Evolutionary conservation across 169 alveolate genomes (phyloP).

Genomic region (Plasmodium knowlesi): DNA sequence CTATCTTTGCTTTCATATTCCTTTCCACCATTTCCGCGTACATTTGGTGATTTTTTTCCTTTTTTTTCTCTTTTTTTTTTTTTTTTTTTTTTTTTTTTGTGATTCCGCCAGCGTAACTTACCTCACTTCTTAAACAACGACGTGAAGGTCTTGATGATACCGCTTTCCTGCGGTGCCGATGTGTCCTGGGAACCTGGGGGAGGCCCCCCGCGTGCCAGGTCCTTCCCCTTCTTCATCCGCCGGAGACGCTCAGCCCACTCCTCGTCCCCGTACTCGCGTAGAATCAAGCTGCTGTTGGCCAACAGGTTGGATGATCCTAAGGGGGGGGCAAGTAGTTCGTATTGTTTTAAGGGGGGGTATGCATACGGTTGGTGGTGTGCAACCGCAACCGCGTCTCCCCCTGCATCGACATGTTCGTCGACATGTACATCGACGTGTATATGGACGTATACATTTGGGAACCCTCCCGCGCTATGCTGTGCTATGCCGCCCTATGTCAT

Average conservation of each 20-base stretch:
- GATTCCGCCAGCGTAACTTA: background rate
- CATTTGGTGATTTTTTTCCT: background rate
- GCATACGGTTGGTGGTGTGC: background rate
- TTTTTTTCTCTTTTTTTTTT: background rate
- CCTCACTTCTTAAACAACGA: slow-evolving; percentile 40
- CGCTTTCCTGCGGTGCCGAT: background rate
- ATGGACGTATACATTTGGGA: background rate
- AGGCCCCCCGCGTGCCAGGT: background rate
- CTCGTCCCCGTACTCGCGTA: slow-evolving; percentile 52
- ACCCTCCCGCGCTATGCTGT: background rate
- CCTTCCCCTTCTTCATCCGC: slow-evolving; percentile 36
- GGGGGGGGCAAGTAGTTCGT: background rate
- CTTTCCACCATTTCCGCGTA: background rate
- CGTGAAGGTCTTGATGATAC: slow-evolving; percentile 34
- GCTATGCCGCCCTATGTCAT: no score
- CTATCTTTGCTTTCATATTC: background rate
- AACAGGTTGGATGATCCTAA: slow-evolving; percentile 43
- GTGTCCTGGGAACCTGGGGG: background rate
- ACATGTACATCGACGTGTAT: background rate
- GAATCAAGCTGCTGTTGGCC: slow-evolving; percentile 32
- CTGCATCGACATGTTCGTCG: background rate
- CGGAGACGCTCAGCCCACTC: slow-evolving; percentile 62
- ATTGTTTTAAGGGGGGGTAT: background rate
- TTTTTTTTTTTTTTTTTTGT: background rate
- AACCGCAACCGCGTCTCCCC: background rate